Evolutionary conservation across 2,329 filamentous ascomycete species (phyloP), one percentile per base, ranked within the genome.

Genomic region (Fusarium sp.): DNA sequence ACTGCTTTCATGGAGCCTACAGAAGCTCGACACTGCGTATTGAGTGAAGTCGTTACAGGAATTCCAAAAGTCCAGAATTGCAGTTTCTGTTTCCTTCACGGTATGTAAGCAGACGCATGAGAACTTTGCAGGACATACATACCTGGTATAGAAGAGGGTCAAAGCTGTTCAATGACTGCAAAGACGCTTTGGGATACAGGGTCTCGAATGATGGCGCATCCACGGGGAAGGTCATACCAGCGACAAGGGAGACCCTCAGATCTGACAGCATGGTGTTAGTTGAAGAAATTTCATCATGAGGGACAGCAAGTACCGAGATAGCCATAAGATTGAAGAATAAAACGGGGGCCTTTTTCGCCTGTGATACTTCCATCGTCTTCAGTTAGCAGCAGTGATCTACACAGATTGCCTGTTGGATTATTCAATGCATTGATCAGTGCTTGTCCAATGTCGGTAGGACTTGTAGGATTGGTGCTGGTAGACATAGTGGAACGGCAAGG

Each of bases 41-140:
- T 3, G 7, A 23, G 4, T 5, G 10, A 23, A 49, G 5, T 49
- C 46, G 0, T 12, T 5, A 2, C 28, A 49, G 35, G 10, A 1
- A 4, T 7, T 23, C 28, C 46, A 49, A 23, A n/a, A 49, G 5
- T 6, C 28, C 28, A 32, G 2, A 1, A 32, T 6, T 1, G 28
- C 28, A 9, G 15, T 49, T 32, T 49, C 46, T 1, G 7, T 32
- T 10, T 32, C 3, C 46, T 49, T 23, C 7, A 10, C 4, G 7
- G 10, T 9, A 5, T 7, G 2, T 32, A 49, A 32, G 28, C 15
- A 49, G 30, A 9, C 16, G 3, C 11, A 4, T 19, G 4, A 4
- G 8, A 1, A 25, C 16, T 19, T 5, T 44, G 3, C 0, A 12
- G n/a, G 0, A 8, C 0, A 7, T 6, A 12, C 23, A 12, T 25